Base-by-base conservation (phyloP, 805 yeast genomes). In the Metschnikowia dekortorum region DNA sequence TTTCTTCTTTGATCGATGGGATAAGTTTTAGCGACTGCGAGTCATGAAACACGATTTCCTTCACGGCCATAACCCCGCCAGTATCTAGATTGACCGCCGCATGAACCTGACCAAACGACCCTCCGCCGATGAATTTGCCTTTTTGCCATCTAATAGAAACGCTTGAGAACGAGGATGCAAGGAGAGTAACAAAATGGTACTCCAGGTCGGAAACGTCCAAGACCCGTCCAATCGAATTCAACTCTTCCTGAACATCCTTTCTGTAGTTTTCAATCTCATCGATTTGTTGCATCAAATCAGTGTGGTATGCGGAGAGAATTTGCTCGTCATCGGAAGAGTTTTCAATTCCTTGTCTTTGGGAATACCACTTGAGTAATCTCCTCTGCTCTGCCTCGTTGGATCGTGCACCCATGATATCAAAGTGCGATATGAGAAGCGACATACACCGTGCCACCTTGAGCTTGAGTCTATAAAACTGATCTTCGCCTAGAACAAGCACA, bases 391-490 rank as follows among this genome's bases (percentile, higher is more conserved):
- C 76, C 61, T 85, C 89, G 59, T 82, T 85, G 1, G 96, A 87
- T 61, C 98, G 79, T 0, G 97, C 97, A 44, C 98, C 98, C 97
- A 92, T 94, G 47, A 94, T 90, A 69, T 94, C 99, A 62, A 94
- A 94, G 69, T 94, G 98, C 0, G 97, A 89, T 54, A 94, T 92
- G 52, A 94, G 74, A 46, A 94, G 73, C 1, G 97, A 84, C 90
- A 94, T 89, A 68, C 97, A 90, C 1, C 96, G 87, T 0, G 97
- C 95, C 42, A 94, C 96, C 62, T 89, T 89, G 46, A 81, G 76
- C 58, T 90, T 84, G 55, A 94, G 71, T 36, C 76, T 68, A 50
- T 78, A 70, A 62, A 91, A 94, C 60, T 89, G 90, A 28, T 81
- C 87, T 54, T 88, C 87, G 50, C 81, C 83, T 49, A 94, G 73